Evolutionary conservation across 768 basidiomycete species (phyloP), one percentile per base, ranked within the genome.

Genomic region (Tricholoma hemisulphureum): DNA sequence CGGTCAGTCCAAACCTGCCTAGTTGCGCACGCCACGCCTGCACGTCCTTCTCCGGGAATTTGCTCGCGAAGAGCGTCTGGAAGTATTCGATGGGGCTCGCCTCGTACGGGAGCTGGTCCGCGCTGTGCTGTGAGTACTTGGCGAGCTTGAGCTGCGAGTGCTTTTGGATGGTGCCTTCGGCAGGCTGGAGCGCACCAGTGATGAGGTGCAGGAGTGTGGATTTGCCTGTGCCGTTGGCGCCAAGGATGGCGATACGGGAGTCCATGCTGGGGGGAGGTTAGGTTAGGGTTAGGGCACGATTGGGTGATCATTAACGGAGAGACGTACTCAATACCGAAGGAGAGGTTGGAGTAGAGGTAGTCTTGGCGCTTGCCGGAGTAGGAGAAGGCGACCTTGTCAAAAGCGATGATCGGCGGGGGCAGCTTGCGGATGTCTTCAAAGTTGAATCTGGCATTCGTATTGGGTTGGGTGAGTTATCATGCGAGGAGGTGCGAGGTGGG

Each of bases 101-200:
- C 61, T 95, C 88, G 73, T 97, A 99, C 23, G 97, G 97, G 9
- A 99, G 85, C 73, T 99, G 97, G 74, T 99, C 97, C 26, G 97
- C 95, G 54, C 90, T 93, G 79, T 99, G 97, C 77, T 99, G 97
- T 5, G 91, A 94, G 81, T 99, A 99, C 75, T 98, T 99, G 63
- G 95, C 92, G 58, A 99, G 85, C 74, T 99, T 99, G 65, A 99
- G 83, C 18, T 80, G 81, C 41, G 88, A 79, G 72, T 99, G 97
- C 67, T 93, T 93, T 51, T 90, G 91, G 64, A 99, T 71, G 35
- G 92, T 93, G 51, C 97, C 97, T 71, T 89, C 83, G 62, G 75
- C 76, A 1, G 96, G 94, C 57, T 89, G 88, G 35, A 95, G 81
- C 9, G 69, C 80, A 57, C 90, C 81, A 20, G 90, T 98, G 76